Base-by-base conservation (phyloP, 257 asterid genomes). In the Primulina tabacum region DNA sequence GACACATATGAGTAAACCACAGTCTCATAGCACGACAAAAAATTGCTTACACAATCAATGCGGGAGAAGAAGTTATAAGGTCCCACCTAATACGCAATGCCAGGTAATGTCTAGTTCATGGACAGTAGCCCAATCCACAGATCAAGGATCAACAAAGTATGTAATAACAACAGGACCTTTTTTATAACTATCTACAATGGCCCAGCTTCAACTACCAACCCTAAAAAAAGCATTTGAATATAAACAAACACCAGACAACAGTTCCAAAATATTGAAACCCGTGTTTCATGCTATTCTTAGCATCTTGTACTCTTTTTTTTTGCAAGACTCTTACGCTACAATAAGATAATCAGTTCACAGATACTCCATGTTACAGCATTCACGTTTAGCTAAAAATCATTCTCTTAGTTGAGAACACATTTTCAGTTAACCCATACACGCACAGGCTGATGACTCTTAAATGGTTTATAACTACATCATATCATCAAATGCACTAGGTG, bases 401-500 rank as follows among this genome's bases (percentile, higher is more conserved):
- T 40, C 1, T 40, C 50, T 30, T 40, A 43, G 55, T 11, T 12
- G 55, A 43, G 55, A 43, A 43, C 16, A 14, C 0, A 40, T 9
- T 43, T 40, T 4, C n/a, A 12, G 4, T 8, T 2, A 14, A 12
- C 55, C 55, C 55, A 43, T 43, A 2, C 18, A 8, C 7, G 2
- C 55, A 11, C n/a, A 43, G 18, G 55, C 1, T 6, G 14, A 43
- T 43, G 55, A 43, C 14, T 37, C 18, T 43, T 14, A 43, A 43
- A 74, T 38, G 76, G 66, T 43, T 43, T 14, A 43, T 43, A 12
- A 4, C 18, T 43, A 43, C 55, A 43, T 11, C 55, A 14, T 14
- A 43, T 43, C 60, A 64, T 64, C 72, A 66, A 43, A 76, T 34
- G 28, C 66, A 43, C 64, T 62, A 63, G 52, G 38, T 30, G 65